Percentiles rank a stretch among this genome's conserved stretches.
Evolutionary conservation across 2,329 filamentous ascomycete genomes (phyloP).

Genomic region (Xylariaceae sp.): DNA sequence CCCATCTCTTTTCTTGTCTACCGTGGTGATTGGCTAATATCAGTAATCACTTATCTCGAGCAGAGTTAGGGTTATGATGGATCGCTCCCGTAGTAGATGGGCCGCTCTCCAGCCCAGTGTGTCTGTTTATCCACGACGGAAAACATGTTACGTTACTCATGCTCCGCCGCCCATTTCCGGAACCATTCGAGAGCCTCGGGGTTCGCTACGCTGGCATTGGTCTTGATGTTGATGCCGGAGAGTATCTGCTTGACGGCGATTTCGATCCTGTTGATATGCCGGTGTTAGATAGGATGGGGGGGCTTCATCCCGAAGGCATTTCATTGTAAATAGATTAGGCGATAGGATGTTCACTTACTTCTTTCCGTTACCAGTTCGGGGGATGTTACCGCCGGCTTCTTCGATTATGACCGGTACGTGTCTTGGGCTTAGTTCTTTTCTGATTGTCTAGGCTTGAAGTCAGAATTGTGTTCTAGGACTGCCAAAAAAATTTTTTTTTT

Average conservation of each 20-base stretch:
- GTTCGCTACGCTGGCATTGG: conserved; percentile 90
- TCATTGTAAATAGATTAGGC: background rate
- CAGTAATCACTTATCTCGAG: too few species aligned
- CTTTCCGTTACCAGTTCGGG: conserved; percentile 90
- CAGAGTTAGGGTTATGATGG: too few species aligned
- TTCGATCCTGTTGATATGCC: conserved; percentile 60
- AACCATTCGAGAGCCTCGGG: conserved; percentile 87
- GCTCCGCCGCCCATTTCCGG: conserved; percentile 58
- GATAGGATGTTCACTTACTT: conserved; percentile 55
- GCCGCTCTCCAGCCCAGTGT: too few species aligned
- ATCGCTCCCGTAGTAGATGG: too few species aligned
- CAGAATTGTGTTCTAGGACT: background rate
- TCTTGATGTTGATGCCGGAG: conserved; percentile 79
- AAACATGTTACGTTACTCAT: conserved; percentile 1
- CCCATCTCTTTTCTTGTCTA: too few species aligned
- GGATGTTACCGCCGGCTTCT: conserved; percentile 73
- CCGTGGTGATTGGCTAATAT: too few species aligned
- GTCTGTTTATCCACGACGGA: background rate
- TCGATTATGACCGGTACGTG: conserved; percentile 85
- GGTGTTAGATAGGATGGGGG: conserved; percentile 9
- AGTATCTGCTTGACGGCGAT: conserved; percentile 95
- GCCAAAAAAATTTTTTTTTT: too few species aligned
- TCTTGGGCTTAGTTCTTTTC: conserved; percentile 74
- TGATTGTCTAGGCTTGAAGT: conserved; percentile 44
- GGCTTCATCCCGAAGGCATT: conserved; percentile 3